Base-by-base conservation (phyloP, 768 basidiomycete species). In the Russula olivacea region DNA sequence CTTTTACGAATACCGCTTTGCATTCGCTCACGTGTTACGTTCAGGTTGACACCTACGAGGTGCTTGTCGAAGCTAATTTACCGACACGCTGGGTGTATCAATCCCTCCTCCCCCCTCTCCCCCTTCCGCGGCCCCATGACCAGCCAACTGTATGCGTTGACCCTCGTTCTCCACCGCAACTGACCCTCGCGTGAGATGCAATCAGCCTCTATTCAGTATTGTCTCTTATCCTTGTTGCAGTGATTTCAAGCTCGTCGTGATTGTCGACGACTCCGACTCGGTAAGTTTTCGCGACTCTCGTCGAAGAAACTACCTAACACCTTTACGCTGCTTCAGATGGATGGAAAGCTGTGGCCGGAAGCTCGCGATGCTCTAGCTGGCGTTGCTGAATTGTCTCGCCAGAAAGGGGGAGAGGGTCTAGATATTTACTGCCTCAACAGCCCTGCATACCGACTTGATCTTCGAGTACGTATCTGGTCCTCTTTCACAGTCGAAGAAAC, bases 371-470 rank as follows among this genome's bases (percentile, higher is more conserved):
- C 80, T 2, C 72, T 80, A 23, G 77, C 71, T 48, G 78, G 74
- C 51, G 72, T 79, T 25, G 72, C 75, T 5, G 74, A 78, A 40
- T 65, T 76, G 3, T 74, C 76, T 25, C 73, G 71, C 32, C 64
- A 70, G 41, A 75, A 76, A 54, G 77, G 74, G 15, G 71, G 73
- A 11, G 76, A 72, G 32, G 78, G 80, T 12, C 30, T 74, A 51
- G 80, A 80, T 43, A 69, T 80, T 14, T 72, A 77, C 64, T 79
- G 80, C 68, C 73, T 79, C 68, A 80, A 79, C 61, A 52, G 58
- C 12, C 66, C 68, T 4, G 12, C 34, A 8, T 58, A 25, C 59
- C 55, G 45, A 15, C 55, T 47, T n/a, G 55, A 61, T 17, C 25
- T 66, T 48, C 34, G 70, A 66, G 59, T 75, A 71, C 60, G 76